A percentile compares a stretch with the other conserved stretches of the same genome.
Evolutionary conservation across 2,329 filamentous ascomycete genomes (phyloP).

Genomic region (Calonectria pseudoturangicola): DNA sequence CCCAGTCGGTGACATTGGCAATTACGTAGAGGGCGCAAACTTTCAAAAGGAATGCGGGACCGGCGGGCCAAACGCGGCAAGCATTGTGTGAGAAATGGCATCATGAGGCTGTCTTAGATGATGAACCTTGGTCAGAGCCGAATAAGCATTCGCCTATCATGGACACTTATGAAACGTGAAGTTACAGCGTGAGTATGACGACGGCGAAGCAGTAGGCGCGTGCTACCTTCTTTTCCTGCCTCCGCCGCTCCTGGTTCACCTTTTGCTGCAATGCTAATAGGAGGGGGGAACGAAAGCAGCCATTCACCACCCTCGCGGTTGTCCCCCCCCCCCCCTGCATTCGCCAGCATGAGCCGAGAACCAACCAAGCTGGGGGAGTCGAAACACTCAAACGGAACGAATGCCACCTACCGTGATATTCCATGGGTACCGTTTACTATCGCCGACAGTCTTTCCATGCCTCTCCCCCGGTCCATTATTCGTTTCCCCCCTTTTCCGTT

Average conservation of each 20-base stretch:
- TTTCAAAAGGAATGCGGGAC: neutral
- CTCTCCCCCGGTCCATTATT: neutral
- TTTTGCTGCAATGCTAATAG: neutral
- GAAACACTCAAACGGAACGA: neutral
- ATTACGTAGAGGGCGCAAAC: neutral
- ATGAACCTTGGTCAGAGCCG: conserved; percentile 14
- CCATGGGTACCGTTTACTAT: neutral
- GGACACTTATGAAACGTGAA: neutral
- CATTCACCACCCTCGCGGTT: neutral
- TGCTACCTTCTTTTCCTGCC: neutral
- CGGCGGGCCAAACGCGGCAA: conserved; percentile 7
- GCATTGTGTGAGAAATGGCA: neutral
- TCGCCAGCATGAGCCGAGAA: conserved; percentile 18
- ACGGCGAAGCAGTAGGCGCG: conserved; percentile 5
- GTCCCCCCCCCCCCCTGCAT: conserved; percentile 32
- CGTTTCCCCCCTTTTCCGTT: neutral
- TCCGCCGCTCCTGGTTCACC: neutral
- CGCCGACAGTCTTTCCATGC: neutral
- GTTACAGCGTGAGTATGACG: conserved; percentile 28
- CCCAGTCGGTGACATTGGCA: neutral
- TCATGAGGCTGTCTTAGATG: conserved; percentile 1
- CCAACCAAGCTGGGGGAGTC: conserved; percentile 24
- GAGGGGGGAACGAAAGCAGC: neutral
- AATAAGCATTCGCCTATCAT: neutral
- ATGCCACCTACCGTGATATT: conserved; percentile 4